Evolutionary conservation across 2,329 filamentous ascomycete genomes (phyloP).

Genomic region (Lachnellula cervina): DNA sequence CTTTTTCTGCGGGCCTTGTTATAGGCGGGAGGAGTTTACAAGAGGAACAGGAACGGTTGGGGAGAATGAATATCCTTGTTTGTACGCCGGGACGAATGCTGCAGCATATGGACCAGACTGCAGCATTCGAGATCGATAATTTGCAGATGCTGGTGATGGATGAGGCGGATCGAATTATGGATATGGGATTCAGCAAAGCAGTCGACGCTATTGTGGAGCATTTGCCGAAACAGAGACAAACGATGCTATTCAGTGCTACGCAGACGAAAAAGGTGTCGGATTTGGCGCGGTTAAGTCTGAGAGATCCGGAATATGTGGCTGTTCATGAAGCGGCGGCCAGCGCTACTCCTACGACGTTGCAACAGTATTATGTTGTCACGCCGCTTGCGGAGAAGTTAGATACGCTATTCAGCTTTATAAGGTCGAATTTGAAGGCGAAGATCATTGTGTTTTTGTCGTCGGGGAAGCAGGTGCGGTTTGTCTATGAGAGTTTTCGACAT

Average conservation of each 20-base stretch:
- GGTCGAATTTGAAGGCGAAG: constrained; percentile 85
- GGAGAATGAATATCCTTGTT: constrained; percentile 93
- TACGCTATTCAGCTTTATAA: constrained; percentile 87
- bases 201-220: constrained; percentile 93
- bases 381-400: constrained; percentile 86
- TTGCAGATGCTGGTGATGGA: constrained; percentile 90
- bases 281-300: constrained; percentile 78
- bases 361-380: constrained; percentile 87
- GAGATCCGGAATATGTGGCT: constrained; percentile 90
- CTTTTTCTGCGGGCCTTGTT: constrained; percentile 86
- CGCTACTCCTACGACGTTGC: constrained; percentile 77
- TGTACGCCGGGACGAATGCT: constrained; percentile 93
- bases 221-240: constrained; percentile 79
- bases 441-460: constrained; percentile 94
- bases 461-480: constrained; percentile 93
- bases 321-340: constrained; percentile 78
- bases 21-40: constrained; percentile 90
- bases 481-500: constrained; percentile 88
- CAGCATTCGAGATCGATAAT: constrained; percentile 83
- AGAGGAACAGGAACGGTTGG: constrained; percentile 78
- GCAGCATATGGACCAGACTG: constrained; percentile 93
- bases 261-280: constrained; percentile 94
- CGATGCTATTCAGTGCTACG: constrained; percentile 90
- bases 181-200: constrained; percentile 90
- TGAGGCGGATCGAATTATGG: constrained; percentile 93